These are phyloP conservation scores for Mycena vitilis DNA, from an alignment of 768 basidiomycete species.

Conservation along the genomic window DNA sequence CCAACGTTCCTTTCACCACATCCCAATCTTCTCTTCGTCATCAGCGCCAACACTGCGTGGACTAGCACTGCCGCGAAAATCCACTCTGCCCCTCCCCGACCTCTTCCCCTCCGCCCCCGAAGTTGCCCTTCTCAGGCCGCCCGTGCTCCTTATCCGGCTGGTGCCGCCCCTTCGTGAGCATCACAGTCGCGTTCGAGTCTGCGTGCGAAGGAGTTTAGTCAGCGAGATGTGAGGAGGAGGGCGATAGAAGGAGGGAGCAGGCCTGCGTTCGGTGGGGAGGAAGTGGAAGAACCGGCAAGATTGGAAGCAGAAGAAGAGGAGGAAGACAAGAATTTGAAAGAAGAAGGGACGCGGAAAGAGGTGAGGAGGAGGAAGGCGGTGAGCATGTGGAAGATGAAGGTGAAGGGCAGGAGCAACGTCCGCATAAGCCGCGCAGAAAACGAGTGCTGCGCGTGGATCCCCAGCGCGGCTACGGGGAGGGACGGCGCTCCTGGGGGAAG, in stretches of 20 bases:
- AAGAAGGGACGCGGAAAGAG: constrained; percentile 1
- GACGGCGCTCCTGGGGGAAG: neutral
- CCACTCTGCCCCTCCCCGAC: constrained; percentile 45
- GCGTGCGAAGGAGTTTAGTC: neutral
- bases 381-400: constrained; percentile 31
- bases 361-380: constrained; percentile 15
- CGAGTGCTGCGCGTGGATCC: neutral
- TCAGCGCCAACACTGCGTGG: too few species aligned
- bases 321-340: neutral
- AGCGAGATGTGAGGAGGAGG: neutral
- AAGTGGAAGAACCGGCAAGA: neutral
- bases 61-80: constrained; percentile 54
- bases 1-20: too few species aligned
- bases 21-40: too few species aligned
- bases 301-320: neutral
- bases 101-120: constrained; percentile 45
- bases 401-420: constrained; percentile 26
- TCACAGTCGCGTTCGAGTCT: constrained; percentile 39
- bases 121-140: constrained; percentile 55
- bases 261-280: constrained; percentile 14
- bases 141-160: constrained; percentile 55
- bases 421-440: constrained; percentile 25
- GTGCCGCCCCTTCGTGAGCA: constrained; percentile 39
- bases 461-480: constrained; percentile 20
- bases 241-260: neutral